Percentiles rank a stretch among this genome's conserved stretches.
phyloP scores from a whole-genome alignment of 2,329 filamentous ascomycete genomes.

The Monilinia laxa region DNA sequence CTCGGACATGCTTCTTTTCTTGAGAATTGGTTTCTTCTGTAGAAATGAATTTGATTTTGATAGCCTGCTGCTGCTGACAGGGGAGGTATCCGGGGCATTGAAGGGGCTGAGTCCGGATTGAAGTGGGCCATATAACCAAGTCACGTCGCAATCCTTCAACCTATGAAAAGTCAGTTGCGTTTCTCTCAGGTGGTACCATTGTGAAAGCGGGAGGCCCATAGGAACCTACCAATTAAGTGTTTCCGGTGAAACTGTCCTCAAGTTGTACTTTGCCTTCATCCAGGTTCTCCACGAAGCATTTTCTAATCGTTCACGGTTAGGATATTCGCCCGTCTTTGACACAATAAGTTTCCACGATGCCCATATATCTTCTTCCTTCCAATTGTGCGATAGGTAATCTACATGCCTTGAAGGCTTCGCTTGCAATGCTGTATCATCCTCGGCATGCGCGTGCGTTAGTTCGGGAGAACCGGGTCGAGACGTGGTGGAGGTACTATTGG shows the following conservation, averaged over 20 bases:
- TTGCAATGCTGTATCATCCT: conserved; percentile 54
- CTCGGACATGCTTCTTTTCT: conserved; percentile 93
- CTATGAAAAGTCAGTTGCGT: conserved; percentile 47
- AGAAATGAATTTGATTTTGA: conserved; percentile 59
- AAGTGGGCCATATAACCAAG: conserved; percentile 70
- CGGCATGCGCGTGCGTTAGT: conserved; percentile 39
- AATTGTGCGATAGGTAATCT: conserved; percentile 93
- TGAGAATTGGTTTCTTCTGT: conserved; percentile 71
- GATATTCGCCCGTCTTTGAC: conserved; percentile 67
- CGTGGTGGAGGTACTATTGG: conserved; percentile 59
- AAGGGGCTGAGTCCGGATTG: conserved; percentile 66
- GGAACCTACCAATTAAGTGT: conserved; percentile 69
- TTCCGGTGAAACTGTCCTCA: conserved; percentile 85
- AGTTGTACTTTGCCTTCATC: conserved; percentile 85
- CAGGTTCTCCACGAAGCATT: conserved; percentile 97
- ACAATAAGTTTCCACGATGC: conserved; percentile 94
- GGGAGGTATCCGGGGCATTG: conserved; percentile 43
- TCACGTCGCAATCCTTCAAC: conserved; percentile 44
- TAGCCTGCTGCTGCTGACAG: conserved; percentile 51
- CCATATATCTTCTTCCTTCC: conserved; percentile 96
- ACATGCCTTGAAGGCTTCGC: conserved; percentile 63
- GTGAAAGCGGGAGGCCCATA: not conserved
- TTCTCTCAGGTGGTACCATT: not conserved
- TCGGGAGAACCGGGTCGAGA: conserved; percentile 43
- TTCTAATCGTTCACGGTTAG: conserved; percentile 65